phyloP scores from a whole-genome alignment of 306 rosid genomes.

The Vigna reflexopilosa region DNA sequence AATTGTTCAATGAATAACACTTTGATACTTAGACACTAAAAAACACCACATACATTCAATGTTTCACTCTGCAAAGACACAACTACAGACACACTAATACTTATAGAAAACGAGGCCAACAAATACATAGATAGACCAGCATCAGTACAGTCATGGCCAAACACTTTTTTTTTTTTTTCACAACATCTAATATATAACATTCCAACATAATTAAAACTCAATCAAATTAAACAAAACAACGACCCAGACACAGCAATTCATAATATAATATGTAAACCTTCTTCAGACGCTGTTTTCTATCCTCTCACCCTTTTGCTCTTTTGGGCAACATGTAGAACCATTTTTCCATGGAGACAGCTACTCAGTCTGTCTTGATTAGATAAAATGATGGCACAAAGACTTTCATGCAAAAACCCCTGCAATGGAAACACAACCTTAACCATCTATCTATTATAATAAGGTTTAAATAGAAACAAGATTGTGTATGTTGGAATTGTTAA shows the following conservation, averaged over 20 bases:
- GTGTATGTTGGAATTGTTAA: too few relatives aligned
- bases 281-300: background rate
- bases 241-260: background rate
- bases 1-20: too few relatives aligned
- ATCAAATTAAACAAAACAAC: background rate
- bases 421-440: background rate
- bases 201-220: background rate
- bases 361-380: background rate
- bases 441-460: background rate
- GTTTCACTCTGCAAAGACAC: too few relatives aligned
- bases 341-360: constrained; percentile 21
- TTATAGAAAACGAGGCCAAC: background rate
- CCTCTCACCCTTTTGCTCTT: background rate
- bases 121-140: background rate
- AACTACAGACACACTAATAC: too few relatives aligned
- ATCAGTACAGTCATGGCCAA: background rate
- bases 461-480: background rate
- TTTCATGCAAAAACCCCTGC: background rate
- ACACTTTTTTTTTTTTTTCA: background rate
- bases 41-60: too few relatives aligned
- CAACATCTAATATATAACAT: background rate
- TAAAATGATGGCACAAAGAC: background rate
- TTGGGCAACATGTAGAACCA: background rate
- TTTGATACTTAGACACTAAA: too few relatives aligned
- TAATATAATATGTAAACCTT: too few relatives aligned